Evolutionary conservation across 352 stramenopile species (phyloP).

Genomic region (Phytophthora parvispora): DNA sequence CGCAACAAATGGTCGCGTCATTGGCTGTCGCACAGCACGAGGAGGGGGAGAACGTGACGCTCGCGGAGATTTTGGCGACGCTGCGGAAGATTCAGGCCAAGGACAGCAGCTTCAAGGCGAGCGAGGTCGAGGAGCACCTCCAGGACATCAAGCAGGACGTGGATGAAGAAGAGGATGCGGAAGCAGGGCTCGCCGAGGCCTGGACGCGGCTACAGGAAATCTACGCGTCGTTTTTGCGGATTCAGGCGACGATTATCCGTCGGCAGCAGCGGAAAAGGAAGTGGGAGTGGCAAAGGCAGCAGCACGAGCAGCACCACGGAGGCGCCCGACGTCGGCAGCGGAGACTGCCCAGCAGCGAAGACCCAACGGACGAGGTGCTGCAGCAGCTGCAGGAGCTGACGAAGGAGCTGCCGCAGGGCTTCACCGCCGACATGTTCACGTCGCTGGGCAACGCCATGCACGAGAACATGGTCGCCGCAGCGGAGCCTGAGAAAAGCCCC

Average conservation of each 20-base stretch:
- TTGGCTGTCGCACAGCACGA: constrained; percentile 21
- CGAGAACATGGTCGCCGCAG: constrained; percentile 30
- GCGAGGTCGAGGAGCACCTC: constrained; percentile 39
- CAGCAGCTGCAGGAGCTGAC: constrained; percentile 46
- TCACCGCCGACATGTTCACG: constrained; percentile 73
- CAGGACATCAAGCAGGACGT: constrained; percentile 33
- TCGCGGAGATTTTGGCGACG: constrained; percentile 46
- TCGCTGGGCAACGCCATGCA: constrained; percentile 66
- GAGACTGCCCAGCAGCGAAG: constrained; percentile 31
- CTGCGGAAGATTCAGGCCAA: constrained; percentile 46
- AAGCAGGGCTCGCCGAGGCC: constrained; percentile 22
- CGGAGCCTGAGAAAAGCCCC: constrained; percentile 13
- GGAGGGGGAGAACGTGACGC: constrained; percentile 32
- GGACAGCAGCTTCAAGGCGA: constrained; percentile 36
- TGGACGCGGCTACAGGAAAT: constrained; percentile 48
- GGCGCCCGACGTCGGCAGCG: constrained; percentile 13
- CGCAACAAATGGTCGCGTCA: constrained; percentile 49
- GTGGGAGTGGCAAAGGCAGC: constrained; percentile 24
- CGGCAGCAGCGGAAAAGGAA: constrained; percentile 25
- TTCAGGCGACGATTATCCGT: constrained; percentile 47
- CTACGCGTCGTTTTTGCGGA: constrained; percentile 52
- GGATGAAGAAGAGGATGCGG: constrained; percentile 29
- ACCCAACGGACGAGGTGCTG: constrained; percentile 37
- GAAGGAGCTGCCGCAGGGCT: constrained; percentile 57
- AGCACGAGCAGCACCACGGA: constrained; percentile 24